A percentile compares a stretch with the other conserved stretches of the same genome.
These are phyloP conservation scores for Penicillium silybi DNA, from an alignment of 495 filamentous ascomycete species.

Conservation along the genomic window DNA sequence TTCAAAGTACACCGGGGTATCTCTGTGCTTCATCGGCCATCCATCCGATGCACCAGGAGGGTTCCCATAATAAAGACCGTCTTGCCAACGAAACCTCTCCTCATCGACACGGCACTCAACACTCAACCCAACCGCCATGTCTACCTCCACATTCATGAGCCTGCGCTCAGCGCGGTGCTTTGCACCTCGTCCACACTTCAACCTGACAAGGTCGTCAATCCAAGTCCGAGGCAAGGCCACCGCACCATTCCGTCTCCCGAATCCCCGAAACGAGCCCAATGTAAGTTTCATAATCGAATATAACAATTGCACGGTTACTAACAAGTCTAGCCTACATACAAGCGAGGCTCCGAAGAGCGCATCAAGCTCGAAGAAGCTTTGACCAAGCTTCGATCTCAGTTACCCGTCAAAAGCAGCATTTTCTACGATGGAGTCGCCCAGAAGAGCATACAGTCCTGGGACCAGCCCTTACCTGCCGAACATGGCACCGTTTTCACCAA, in stretches of 20 bases:
- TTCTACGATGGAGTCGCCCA: conserved; percentile 58
- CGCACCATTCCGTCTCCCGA: conserved; percentile 32
- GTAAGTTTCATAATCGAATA: conserved; percentile 6
- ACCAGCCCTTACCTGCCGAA: conserved; percentile 70
- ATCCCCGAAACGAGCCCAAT: conserved; percentile 35
- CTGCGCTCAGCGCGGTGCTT: conserved; percentile 15
- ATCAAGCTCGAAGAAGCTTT: conserved; percentile 62
- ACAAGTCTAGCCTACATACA: conserved; percentile 61
- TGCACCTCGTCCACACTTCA: conserved; percentile 10
- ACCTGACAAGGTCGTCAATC: conserved; percentile 5
- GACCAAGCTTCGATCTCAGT: conserved; percentile 43
- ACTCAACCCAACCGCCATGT: conserved; percentile 9
- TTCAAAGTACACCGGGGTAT: conserved; percentile 6
- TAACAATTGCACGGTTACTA: too few relatives aligned
- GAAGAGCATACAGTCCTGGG: conserved; percentile 20
- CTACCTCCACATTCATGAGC: conserved; percentile 18
- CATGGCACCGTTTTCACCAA: conserved; percentile 66
- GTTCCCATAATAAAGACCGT: conserved; percentile 5
- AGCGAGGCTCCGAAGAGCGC: conserved; percentile 67
- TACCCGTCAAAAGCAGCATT: conserved; percentile 40
- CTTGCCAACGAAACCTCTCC: background rate
- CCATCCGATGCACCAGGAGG: background rate
- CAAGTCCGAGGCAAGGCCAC: conserved; percentile 31
- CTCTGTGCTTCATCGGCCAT: conserved; percentile 1
- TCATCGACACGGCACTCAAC: background rate